A percentile compares a stretch with the other conserved stretches of the same genome.
phyloP scores from a whole-genome alignment of 306 rosid species.

The Malus sylvestris region DNA sequence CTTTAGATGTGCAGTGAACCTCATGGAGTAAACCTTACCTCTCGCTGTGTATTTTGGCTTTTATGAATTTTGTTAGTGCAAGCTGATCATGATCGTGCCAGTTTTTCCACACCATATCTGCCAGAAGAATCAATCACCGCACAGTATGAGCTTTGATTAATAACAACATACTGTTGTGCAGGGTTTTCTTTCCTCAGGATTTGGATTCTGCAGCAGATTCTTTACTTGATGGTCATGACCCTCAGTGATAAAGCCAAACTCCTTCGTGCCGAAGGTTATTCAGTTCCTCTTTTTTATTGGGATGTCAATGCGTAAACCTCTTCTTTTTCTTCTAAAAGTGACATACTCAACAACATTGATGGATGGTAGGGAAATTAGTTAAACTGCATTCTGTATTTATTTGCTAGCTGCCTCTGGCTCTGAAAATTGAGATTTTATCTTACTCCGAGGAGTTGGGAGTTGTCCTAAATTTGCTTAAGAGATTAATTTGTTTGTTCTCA shows the following conservation, averaged over 20 bases:
- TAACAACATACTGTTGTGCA: slow-evolving; percentile 29
- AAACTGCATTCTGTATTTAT: background rate
- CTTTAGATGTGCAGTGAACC: background rate
- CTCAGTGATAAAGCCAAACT: slow-evolving; percentile 19
- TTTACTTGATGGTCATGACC: slow-evolving; percentile 35
- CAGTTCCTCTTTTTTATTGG: slow-evolving; percentile 9
- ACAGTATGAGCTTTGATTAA: background rate
- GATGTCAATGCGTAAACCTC: background rate
- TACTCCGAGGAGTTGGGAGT: background rate
- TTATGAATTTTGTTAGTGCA: background rate
- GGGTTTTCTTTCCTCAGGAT: slow-evolving; percentile 89
- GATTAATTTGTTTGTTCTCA: background rate
- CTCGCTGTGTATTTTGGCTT: background rate
- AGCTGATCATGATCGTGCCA: background rate
- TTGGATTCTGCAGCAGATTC: slow-evolving; percentile 84
- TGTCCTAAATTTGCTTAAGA: background rate
- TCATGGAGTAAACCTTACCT: background rate
- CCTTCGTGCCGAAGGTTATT: background rate
- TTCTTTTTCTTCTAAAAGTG: background rate
- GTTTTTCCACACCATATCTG: background rate
- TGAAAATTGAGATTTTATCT: background rate
- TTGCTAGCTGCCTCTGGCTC: background rate
- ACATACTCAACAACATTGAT: background rate
- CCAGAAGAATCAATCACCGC: background rate
- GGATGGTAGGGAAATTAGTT: background rate